Percentiles rank a stretch among this genome's conserved stretches.
phyloP scores from a whole-genome alignment of 768 basidiomycete species.

The Kwoniella heveanensis region DNA sequence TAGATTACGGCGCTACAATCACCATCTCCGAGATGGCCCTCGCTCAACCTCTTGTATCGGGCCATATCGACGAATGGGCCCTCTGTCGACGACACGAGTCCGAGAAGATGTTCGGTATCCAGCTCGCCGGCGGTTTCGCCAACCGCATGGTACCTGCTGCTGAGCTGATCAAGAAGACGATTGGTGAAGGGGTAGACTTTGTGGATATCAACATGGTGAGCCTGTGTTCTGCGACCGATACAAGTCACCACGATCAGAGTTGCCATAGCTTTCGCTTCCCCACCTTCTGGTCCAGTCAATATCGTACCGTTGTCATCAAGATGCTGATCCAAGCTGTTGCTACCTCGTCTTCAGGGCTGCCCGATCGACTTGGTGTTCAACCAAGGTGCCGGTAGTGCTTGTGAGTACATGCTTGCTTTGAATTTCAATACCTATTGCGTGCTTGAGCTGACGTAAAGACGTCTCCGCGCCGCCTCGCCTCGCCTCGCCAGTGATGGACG shows the following conservation, averaged over 20 bases:
- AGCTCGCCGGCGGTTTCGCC: slow-evolving; percentile 87
- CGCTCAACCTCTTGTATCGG: slow-evolving; percentile 82
- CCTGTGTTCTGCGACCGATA: too few relatives aligned
- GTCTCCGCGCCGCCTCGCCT: too few relatives aligned
- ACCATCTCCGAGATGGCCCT: slow-evolving; percentile 98
- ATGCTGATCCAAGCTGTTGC: too few relatives aligned
- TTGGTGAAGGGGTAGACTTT: slow-evolving; percentile 73
- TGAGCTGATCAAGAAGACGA: slow-evolving; percentile 74
- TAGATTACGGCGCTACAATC: slow-evolving; percentile 84
- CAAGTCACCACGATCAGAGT: too few relatives aligned
- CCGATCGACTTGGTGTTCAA: slow-evolving; percentile 96
- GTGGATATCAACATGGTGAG: slow-evolving; percentile 74
- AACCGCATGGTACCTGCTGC: slow-evolving; percentile 72
- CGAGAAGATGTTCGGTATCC: slow-evolving; percentile 84
- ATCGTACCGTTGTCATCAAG: too few relatives aligned
- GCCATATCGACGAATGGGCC: slow-evolving; percentile 93
- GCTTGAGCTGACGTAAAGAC: too few relatives aligned
- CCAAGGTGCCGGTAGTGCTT: slow-evolving; percentile 81
- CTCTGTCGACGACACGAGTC: slow-evolving; percentile 84
- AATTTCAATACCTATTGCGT: not conserved
- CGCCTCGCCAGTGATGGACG: slow-evolving; percentile 72
- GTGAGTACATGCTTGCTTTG: slow-evolving; percentile 60
- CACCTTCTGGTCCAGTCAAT: too few relatives aligned
- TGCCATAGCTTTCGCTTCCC: too few relatives aligned
- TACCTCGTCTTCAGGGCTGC: slow-evolving; percentile 71